These are phyloP conservation scores for Colletotrichum camelliae DNA, from an alignment of 2,329 filamentous ascomycete genomes.

Conservation along the genomic window DNA sequence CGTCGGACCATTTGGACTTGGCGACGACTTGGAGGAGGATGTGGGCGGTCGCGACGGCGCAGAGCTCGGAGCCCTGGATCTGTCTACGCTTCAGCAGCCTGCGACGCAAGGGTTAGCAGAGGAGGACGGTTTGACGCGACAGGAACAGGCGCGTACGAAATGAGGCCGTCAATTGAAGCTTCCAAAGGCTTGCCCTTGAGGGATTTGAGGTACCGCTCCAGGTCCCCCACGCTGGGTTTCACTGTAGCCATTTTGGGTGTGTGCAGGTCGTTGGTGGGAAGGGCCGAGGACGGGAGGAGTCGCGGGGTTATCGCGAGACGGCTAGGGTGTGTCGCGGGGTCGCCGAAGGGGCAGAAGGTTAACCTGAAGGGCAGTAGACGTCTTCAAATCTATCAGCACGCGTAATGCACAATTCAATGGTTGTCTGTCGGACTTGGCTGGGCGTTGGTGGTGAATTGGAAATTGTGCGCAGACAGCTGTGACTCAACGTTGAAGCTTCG, in stretches of 20 bases:
- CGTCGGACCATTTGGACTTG: slow-evolving; percentile 78
- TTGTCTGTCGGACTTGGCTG: not conserved
- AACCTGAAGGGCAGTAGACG: not conserved
- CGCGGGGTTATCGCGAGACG: slow-evolving; percentile 1
- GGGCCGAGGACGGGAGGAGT: not conserved
- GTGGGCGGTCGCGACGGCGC: slow-evolving; percentile 89
- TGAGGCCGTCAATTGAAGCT: slow-evolving; percentile 80
- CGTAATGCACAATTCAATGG: not conserved
- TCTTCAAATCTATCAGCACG: not conserved
- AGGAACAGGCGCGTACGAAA: slow-evolving; percentile 69
- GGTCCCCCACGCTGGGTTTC: slow-evolving; percentile 69
- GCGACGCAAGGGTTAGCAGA: slow-evolving; percentile 15
- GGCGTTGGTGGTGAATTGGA: not conserved
- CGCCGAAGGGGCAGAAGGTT: not conserved
- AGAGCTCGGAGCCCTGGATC: slow-evolving; percentile 85
- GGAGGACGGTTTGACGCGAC: not conserved
- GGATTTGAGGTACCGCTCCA: slow-evolving; percentile 80
- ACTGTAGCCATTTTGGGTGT: slow-evolving; percentile 58
- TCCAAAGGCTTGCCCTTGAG: slow-evolving; percentile 79
- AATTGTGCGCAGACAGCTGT: slow-evolving; percentile 15
- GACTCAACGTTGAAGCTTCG: slow-evolving; percentile 20
- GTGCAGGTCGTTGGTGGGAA: not conserved
- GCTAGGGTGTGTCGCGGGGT: not conserved
- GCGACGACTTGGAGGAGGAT: slow-evolving; percentile 88
- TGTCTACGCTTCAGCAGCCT: slow-evolving; percentile 91